phyloP scores from a whole-genome alignment of 2,329 filamentous ascomycete species.

The Cordyceps cicadae region DNA sequence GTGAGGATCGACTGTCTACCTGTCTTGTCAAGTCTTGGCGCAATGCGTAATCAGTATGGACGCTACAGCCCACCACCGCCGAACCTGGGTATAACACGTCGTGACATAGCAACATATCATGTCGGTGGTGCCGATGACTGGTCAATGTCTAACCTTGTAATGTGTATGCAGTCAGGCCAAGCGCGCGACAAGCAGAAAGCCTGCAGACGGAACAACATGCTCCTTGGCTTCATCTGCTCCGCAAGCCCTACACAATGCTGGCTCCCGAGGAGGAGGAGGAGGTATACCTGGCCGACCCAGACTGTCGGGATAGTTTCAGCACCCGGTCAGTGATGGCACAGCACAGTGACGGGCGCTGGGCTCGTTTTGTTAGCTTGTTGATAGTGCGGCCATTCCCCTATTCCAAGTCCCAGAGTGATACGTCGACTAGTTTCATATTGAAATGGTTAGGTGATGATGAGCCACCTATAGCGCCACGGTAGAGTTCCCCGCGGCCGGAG shows the following conservation, averaged over 20 bases:
- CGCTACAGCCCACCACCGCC: background rate
- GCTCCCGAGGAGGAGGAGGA: background rate
- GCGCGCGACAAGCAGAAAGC: constrained; percentile 1
- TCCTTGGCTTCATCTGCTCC: background rate
- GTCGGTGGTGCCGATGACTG: background rate
- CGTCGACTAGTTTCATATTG: background rate
- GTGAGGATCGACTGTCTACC: background rate
- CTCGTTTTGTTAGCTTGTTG: too few relatives aligned
- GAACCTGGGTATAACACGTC: background rate
- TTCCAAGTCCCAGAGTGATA: background rate
- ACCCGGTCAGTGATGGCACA: background rate
- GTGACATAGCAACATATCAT: background rate
- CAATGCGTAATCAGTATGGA: background rate
- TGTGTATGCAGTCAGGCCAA: background rate
- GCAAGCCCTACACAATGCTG: background rate
- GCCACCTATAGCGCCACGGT: constrained; percentile 5
- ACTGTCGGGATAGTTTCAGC: background rate
- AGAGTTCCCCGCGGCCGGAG: constrained; percentile 6
- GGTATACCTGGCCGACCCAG: background rate
- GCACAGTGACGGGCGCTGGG: too few relatives aligned
- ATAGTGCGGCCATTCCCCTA: background rate
- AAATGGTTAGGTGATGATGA: background rate
- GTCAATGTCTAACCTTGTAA: background rate
- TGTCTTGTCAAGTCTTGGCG: background rate
- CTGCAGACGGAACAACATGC: background rate